Evolutionary conservation across 441 rosid genomes (phyloP).

Genomic region (Jatropha podagrica): DNA sequence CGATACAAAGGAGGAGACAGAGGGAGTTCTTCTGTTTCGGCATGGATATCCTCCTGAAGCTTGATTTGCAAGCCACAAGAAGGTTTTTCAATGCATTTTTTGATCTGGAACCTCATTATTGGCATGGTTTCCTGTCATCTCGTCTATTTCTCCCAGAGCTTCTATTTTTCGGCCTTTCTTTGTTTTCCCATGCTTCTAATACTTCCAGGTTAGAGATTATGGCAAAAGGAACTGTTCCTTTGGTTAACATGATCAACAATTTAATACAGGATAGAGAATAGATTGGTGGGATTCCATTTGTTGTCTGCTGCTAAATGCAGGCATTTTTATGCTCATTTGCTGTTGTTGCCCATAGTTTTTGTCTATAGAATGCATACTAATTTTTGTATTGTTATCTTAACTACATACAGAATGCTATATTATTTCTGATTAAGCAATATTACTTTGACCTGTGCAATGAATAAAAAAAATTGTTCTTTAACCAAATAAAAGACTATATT

Average conservation of each 20-base stretch:
- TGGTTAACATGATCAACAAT: slow-evolving; percentile 81
- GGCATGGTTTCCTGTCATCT: slow-evolving; percentile 98
- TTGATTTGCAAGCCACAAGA: slow-evolving; percentile 72
- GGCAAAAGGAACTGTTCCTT: slow-evolving; percentile 88
- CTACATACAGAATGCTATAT: neutral
- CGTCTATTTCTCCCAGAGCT: slow-evolving; percentile 83
- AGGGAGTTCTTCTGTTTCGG: slow-evolving; percentile 99
- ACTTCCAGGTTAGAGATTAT: slow-evolving; percentile 91
- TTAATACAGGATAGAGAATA: slow-evolving; percentile 73
- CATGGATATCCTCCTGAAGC: slow-evolving; percentile 89
- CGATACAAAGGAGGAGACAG: slow-evolving; percentile 82
- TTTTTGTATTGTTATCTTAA: neutral
- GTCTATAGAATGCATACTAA: slow-evolving; percentile 16
- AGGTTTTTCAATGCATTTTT: slow-evolving; percentile 92
- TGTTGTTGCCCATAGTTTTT: slow-evolving; percentile 6
- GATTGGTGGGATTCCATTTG: slow-evolving; percentile 24
- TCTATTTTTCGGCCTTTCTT: slow-evolving; percentile 70
- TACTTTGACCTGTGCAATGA: no score
- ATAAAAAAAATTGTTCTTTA: no score
- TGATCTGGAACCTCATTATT: slow-evolving; percentile 80
- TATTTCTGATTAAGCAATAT: no score
- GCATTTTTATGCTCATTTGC: slow-evolving; percentile 10
- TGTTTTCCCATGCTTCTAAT: slow-evolving; percentile 81
- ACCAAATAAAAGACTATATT: no score
- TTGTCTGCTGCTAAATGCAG: slow-evolving; percentile 21